phyloP scores from a whole-genome alignment of 2,329 filamentous ascomycete genomes.

The Clonostachys byssicola region DNA sequence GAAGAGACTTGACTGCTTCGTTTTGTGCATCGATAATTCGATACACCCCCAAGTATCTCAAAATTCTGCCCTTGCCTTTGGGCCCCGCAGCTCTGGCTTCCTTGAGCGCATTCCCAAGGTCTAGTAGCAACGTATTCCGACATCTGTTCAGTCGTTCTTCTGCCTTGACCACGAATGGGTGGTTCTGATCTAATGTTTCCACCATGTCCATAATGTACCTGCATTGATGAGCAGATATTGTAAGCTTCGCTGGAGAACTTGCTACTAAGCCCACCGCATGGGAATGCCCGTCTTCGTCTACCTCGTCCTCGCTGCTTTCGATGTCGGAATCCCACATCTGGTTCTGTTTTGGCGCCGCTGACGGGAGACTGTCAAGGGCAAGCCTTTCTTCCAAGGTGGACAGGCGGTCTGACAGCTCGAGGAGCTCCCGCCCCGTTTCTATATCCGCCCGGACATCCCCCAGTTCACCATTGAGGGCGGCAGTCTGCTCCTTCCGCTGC shows the following conservation, averaged over 20 bases:
- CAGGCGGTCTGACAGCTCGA: slow-evolving; percentile 64
- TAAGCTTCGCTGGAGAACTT: slow-evolving; percentile 41
- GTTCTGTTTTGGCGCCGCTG: slow-evolving; percentile 9
- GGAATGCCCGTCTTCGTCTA: slow-evolving; percentile 33
- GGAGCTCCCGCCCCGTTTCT: slow-evolving; percentile 54
- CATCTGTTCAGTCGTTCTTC: slow-evolving; percentile 48
- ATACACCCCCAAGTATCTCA: slow-evolving; percentile 51
- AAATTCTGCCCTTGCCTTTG: slow-evolving; percentile 35
- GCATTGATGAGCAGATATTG: slow-evolving; percentile 40
- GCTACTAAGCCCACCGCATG: slow-evolving; percentile 27
- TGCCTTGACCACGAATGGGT: slow-evolving; percentile 45
- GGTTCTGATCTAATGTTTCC: slow-evolving; percentile 37
- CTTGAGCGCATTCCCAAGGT: slow-evolving; percentile 45
- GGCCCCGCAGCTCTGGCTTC: slow-evolving; percentile 36
- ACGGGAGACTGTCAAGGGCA: slow-evolving; percentile 40
- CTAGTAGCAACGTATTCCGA: slow-evolving; percentile 51
- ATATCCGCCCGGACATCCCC: slow-evolving; percentile 59
- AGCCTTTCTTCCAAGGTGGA: slow-evolving; percentile 60
- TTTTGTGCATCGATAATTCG: slow-evolving; percentile 44
- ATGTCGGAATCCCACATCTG: slow-evolving; percentile 22
- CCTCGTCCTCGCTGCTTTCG: slow-evolving; percentile 19
- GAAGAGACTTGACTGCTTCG: slow-evolving; percentile 45
- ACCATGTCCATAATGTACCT: slow-evolving; percentile 34
- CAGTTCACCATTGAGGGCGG: slow-evolving; percentile 61
- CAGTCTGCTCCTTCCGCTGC: slow-evolving; percentile 59